A percentile compares a stretch with the other conserved stretches of the same genome.
Evolutionary conservation across 306 rosid genomes (phyloP).

Genomic region (Abrus pulchellus): DNA sequence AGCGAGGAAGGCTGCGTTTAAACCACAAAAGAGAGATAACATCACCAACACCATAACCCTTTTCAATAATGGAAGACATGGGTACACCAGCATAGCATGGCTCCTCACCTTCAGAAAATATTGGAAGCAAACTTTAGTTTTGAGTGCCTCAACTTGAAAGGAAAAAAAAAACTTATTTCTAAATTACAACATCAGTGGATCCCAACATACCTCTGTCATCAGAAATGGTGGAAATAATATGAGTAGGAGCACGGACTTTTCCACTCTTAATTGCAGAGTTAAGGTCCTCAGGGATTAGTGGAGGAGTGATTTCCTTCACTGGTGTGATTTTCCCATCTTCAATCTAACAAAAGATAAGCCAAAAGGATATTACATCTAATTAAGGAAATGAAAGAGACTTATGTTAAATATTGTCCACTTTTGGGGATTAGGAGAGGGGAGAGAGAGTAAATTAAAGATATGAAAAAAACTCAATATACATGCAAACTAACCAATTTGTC

Average conservation of each 20-base stretch:
- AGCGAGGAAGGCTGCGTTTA: slow-evolving; percentile 98
- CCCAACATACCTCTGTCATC: slow-evolving; percentile 89
- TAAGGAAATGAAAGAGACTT: slow-evolving; percentile 38
- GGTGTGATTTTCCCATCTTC: slow-evolving; percentile 79
- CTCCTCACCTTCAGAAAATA: slow-evolving; percentile 82
- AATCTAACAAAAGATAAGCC: slow-evolving; percentile 56
- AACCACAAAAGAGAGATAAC: slow-evolving; percentile 98
- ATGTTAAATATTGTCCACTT: slow-evolving; percentile 14
- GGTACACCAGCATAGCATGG: slow-evolving; percentile 99
- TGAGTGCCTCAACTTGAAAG: slow-evolving; percentile 25
- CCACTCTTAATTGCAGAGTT: slow-evolving; percentile 88
- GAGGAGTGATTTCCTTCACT: slow-evolving; percentile 89
- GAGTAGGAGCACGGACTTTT: slow-evolving; percentile 99
- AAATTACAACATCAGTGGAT: slow-evolving; percentile 20
- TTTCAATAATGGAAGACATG: slow-evolving; percentile 96
- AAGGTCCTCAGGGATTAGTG: slow-evolving; percentile 96
- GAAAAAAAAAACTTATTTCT: background rate
- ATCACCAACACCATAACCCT: slow-evolving; percentile 94
- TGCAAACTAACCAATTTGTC: slow-evolving; percentile 77
- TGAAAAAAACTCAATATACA: slow-evolving; percentile 43
- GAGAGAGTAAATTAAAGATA: slow-evolving; percentile 16
- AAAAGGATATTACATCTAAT: slow-evolving; percentile 25
- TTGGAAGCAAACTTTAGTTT: slow-evolving; percentile 47
- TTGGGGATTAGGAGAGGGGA: slow-evolving; percentile 10
- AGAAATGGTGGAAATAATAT: slow-evolving; percentile 95